These are phyloP conservation scores for Spongospora subterranea DNA, from an alignment of 208 protist genomes.

Conservation along the genomic window DNA sequence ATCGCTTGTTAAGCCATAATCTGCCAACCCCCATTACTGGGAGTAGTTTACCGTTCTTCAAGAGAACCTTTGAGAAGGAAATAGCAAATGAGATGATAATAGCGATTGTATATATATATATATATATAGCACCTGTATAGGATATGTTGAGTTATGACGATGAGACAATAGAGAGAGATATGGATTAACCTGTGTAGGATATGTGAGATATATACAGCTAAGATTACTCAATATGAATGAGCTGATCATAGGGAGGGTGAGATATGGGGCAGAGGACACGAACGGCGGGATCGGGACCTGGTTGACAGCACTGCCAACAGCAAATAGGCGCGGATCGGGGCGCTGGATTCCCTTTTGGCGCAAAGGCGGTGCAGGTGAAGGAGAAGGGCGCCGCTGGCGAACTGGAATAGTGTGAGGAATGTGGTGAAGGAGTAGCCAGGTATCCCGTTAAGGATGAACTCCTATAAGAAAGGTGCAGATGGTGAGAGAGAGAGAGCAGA, in stretches of 20 bases:
- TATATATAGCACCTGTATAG: no score
- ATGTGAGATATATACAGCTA: neutral
- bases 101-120: no score
- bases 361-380: neutral
- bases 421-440: neutral
- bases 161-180: no score
- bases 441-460: slow-evolving; percentile 21
- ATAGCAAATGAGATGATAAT: neutral
- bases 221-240: neutral
- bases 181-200: neutral
- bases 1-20: slow-evolving; percentile 29
- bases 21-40: slow-evolving; percentile 29
- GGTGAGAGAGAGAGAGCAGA: no score
- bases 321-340: neutral
- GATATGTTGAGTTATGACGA: no score
- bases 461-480: no score
- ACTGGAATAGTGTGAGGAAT: slow-evolving; percentile 51
- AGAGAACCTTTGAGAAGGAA: neutral
- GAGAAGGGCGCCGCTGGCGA: neutral
- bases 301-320: slow-evolving; percentile 2
- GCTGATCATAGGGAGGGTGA: no score
- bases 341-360: neutral
- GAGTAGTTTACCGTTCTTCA: slow-evolving; percentile 32
- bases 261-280: neutral
- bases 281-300: neutral